A percentile compares a stretch with the other conserved stretches of the same genome.
phyloP scores from a whole-genome alignment of 371 early-diverging fungal genomes.

The Mucor circinelloides region DNA sequence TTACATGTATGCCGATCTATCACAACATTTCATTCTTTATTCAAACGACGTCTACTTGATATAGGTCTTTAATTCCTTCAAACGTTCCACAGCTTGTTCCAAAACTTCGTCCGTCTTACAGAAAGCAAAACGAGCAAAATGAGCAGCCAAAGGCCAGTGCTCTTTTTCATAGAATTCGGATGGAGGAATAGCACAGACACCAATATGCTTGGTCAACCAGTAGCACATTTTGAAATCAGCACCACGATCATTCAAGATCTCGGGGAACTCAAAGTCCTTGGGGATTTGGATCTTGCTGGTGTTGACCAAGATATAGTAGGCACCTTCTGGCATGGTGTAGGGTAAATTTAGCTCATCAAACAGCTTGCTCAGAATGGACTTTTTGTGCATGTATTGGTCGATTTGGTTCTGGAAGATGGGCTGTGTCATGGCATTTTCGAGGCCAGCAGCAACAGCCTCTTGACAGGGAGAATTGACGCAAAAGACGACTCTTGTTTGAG shows the following conservation, averaged over 20 bases:
- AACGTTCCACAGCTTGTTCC: slow-evolving; percentile 72
- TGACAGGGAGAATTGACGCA: slow-evolving; percentile 90
- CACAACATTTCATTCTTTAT: neutral
- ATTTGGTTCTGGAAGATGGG: slow-evolving; percentile 76
- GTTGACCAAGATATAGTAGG: slow-evolving; percentile 93
- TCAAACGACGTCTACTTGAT: slow-evolving; percentile 28
- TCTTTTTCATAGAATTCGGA: slow-evolving; percentile 85
- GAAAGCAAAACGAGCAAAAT: slow-evolving; percentile 90
- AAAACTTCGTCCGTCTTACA: slow-evolving; percentile 91
- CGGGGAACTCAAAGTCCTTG: slow-evolving; percentile 65
- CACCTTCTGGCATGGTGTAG: slow-evolving; percentile 89
- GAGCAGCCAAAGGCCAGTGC: slow-evolving; percentile 70
- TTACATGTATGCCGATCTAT: neutral
- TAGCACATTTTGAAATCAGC: slow-evolving; percentile 84
- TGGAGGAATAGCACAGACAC: slow-evolving; percentile 93
- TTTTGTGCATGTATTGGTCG: slow-evolving; percentile 69
- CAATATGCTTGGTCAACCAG: slow-evolving; percentile 88
- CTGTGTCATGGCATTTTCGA: slow-evolving; percentile 67
- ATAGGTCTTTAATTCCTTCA: slow-evolving; percentile 66
- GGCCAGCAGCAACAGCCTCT: slow-evolving; percentile 83
- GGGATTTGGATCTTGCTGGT: slow-evolving; percentile 71
- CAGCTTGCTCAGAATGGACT: slow-evolving; percentile 71
- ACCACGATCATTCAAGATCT: slow-evolving; percentile 62
- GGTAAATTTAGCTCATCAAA: slow-evolving; percentile 76
- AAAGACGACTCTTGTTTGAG: slow-evolving; percentile 91